These are phyloP conservation scores for Calocybe gambosa DNA, from an alignment of 1,284 basidiomycete species.

Conservation along the genomic window DNA sequence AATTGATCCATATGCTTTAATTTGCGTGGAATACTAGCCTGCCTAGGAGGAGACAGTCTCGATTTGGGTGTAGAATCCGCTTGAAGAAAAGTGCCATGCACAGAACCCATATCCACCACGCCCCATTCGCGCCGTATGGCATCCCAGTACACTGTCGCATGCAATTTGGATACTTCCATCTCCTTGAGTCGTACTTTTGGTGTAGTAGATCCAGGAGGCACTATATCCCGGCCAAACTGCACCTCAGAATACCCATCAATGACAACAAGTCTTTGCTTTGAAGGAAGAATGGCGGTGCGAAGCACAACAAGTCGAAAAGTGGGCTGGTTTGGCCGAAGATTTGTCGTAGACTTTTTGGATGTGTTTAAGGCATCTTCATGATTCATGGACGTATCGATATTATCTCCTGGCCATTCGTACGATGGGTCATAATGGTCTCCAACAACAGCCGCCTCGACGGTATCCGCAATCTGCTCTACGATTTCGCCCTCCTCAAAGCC, in stretches of 20 bases:
- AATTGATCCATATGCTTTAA: constrained; percentile 59
- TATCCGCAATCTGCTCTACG: constrained; percentile 14
- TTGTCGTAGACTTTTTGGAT: constrained; percentile 13
- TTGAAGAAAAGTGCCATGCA: constrained; percentile 67
- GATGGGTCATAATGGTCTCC: constrained; percentile 39
- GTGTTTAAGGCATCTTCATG: constrained; percentile 4
- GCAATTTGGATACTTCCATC: constrained; percentile 74
- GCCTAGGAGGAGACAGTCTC: constrained; percentile 57
- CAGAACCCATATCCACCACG: constrained; percentile 76
- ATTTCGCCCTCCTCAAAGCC: constrained; percentile 27
- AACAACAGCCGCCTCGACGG: background rate
- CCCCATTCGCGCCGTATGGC: constrained; percentile 50
- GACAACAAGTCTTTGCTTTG: constrained; percentile 45
- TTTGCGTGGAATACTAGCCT: constrained; percentile 59
- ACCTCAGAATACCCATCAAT: constrained; percentile 58
- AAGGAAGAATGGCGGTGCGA: constrained; percentile 45
- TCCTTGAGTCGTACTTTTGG: constrained; percentile 72
- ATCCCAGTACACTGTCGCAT: constrained; percentile 72
- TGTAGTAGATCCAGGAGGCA: constrained; percentile 38
- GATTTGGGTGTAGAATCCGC: constrained; percentile 21
- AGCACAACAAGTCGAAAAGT: constrained; percentile 54
- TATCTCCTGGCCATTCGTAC: constrained; percentile 52
- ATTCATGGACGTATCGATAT: constrained; percentile 5
- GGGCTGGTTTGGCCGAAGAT: constrained; percentile 19
- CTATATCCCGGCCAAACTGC: constrained; percentile 64